A percentile compares a stretch with the other conserved stretches of the same genome.
Evolutionary conservation across 148 eudicot species (phyloP).

Genomic region (Limonium bicolor): DNA sequence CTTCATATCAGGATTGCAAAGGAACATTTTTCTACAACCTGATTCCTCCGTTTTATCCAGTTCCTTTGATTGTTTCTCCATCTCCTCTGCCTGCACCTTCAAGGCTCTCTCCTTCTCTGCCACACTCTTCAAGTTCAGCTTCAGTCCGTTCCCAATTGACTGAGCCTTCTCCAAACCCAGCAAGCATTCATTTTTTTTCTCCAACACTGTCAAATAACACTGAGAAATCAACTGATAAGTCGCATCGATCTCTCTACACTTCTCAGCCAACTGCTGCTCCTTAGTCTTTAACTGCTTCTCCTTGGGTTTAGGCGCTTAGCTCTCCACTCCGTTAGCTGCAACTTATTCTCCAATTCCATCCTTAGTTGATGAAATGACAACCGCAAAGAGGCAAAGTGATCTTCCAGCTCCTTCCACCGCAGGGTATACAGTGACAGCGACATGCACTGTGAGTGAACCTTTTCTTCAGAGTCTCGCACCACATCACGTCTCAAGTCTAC

Average conservation of each 20-base stretch:
- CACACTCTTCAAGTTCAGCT: constrained; percentile 5
- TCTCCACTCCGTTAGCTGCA: neutral
- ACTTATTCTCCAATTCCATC: constrained; percentile 21
- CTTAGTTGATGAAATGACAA: constrained; percentile 6
- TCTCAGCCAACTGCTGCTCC: constrained; percentile 14
- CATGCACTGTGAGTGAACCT: constrained; percentile 9
- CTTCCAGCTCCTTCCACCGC: constrained; percentile 26
- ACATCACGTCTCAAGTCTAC: constrained; percentile 5
- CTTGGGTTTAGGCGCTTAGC: too few relatives aligned
- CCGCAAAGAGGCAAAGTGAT: constrained; percentile 9
- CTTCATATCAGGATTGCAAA: constrained; percentile 6
- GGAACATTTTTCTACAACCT: constrained; percentile 2
- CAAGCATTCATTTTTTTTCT: too few relatives aligned
- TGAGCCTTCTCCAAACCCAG: constrained; percentile 5
- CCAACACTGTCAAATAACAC: constrained; percentile 5
- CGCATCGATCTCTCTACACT: constrained; percentile 13
- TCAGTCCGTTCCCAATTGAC: neutral
- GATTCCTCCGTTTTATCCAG: constrained; percentile 12
- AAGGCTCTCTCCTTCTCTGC: constrained; percentile 1
- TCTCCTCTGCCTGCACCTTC: constrained; percentile 2
- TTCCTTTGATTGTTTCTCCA: constrained; percentile 14
- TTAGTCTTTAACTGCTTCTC: constrained; percentile 4
- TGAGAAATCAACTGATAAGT: constrained; percentile 8
- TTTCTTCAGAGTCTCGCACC: constrained; percentile 12
- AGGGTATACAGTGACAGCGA: constrained; percentile 5